A percentile compares a stretch with the other conserved stretches of the same genome.
Conservation (phyloP, 139 green algal species). For the Yamagishiella unicocca region DNA sequence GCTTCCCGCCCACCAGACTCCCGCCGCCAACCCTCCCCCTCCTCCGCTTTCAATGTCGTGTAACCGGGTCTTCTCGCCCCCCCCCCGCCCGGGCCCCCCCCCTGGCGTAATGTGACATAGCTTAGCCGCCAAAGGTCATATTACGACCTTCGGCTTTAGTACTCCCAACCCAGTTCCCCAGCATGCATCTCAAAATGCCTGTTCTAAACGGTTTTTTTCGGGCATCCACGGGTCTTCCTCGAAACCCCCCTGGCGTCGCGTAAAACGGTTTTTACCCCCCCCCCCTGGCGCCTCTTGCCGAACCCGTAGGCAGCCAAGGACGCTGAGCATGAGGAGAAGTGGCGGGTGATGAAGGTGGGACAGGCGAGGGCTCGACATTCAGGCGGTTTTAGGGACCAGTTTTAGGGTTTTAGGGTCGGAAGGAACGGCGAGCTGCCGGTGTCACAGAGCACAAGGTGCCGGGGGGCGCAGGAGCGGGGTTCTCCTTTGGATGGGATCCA, state of each 20-base stretch:
- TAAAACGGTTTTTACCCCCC: too few relatives aligned
- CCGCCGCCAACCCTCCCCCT: too few relatives aligned
- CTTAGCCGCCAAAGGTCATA: too few relatives aligned
- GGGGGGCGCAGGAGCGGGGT: too few relatives aligned
- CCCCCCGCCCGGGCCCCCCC: too few relatives aligned
- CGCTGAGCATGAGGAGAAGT: conserved; percentile 79
- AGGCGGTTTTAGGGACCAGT: not conserved
- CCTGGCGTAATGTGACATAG: too few relatives aligned
- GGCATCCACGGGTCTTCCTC: not conserved
- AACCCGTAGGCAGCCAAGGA: conserved; percentile 76
- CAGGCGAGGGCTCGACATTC: conserved; percentile 5
- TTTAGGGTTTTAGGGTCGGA: not conserved
- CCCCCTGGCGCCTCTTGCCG: too few relatives aligned
- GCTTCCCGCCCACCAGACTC: too few relatives aligned
- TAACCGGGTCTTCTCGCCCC: too few relatives aligned
- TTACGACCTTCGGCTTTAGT: not conserved
- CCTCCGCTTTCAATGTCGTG: too few relatives aligned
- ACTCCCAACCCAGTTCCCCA: not conserved
- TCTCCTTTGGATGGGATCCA: too few relatives aligned
- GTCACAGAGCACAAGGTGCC: too few relatives aligned
- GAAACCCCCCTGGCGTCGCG: not conserved
- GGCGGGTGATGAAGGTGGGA: conserved; percentile 87
- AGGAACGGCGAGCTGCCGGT: not conserved
- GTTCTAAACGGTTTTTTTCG: not conserved
- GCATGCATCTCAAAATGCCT: not conserved